Evolutionary conservation across 768 basidiomycete genomes (phyloP).

Genomic region (Asterophora lycoperdoides): DNA sequence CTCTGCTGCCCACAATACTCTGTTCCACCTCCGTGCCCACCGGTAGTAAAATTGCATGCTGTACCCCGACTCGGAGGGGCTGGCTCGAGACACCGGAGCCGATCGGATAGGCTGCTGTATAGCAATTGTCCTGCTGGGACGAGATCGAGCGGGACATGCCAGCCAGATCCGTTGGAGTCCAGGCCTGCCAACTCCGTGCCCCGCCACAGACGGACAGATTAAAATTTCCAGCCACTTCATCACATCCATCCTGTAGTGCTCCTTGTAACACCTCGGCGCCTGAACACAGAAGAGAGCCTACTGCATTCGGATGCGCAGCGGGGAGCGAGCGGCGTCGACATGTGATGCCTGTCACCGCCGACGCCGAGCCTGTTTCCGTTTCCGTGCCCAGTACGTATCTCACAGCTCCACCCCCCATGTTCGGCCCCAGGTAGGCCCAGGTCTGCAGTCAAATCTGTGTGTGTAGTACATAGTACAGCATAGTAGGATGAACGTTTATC

Average conservation of each 20-base stretch:
- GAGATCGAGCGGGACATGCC: neutral
- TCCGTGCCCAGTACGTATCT: neutral
- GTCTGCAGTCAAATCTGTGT: too few relatives aligned
- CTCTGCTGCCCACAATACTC: too few relatives aligned
- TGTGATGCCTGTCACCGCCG: neutral
- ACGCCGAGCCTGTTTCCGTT: too few relatives aligned
- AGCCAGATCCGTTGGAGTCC: too few relatives aligned
- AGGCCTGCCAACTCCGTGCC: too few relatives aligned
- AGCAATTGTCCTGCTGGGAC: neutral
- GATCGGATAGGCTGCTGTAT: conserved; percentile 6
- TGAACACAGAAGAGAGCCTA: neutral
- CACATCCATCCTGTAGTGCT: neutral
- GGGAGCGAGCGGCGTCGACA: neutral
- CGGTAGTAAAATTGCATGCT: too few relatives aligned
- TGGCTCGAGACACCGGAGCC: neutral
- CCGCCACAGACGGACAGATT: too few relatives aligned
- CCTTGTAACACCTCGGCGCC: neutral
- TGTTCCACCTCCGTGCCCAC: too few relatives aligned
- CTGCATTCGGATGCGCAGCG: neutral
- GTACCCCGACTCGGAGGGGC: too few relatives aligned
- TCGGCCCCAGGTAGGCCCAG: too few relatives aligned
- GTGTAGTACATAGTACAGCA: neutral
- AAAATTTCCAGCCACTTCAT: too few relatives aligned
- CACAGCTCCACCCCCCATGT: too few relatives aligned
- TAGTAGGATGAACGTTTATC: neutral